Conservation (phyloP, 495 filamentous ascomycete species). For the Lepraria neglecta region DNA sequence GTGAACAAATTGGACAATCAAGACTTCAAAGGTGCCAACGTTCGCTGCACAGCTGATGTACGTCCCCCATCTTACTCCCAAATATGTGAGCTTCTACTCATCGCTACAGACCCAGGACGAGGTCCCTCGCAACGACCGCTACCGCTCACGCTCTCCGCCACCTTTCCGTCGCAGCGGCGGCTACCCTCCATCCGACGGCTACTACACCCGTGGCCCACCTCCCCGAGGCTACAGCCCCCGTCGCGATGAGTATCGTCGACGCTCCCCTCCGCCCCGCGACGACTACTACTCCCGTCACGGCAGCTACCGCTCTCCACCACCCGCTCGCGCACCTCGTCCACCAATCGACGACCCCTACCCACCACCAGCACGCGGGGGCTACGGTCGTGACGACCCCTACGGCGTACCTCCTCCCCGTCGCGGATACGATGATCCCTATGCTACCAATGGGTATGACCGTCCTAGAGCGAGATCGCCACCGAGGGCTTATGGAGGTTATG, state of each 20-base stretch:
- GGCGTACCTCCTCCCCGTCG: slow-evolving; percentile 39
- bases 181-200: slow-evolving; percentile 52
- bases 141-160: slow-evolving; percentile 70
- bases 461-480: slow-evolving; percentile 23
- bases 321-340: slow-evolving; percentile 50
- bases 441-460: slow-evolving; percentile 27
- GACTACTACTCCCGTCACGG: slow-evolving; percentile 78
- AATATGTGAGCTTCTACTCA: slow-evolving; percentile 41
- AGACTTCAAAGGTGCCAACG: slow-evolving; percentile 82
- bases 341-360: slow-evolving; percentile 67
- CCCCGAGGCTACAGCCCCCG: slow-evolving; percentile 68
- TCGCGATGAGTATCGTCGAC: slow-evolving; percentile 74
- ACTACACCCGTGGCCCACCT: slow-evolving; percentile 58
- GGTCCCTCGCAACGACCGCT: slow-evolving; percentile 54
- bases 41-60: slow-evolving; percentile 83
- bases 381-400: slow-evolving; percentile 26
- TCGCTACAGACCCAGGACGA: slow-evolving; percentile 58
- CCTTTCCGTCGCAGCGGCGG: slow-evolving; percentile 56
- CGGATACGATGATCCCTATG: slow-evolving; percentile 49
- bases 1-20: slow-evolving; percentile 86
- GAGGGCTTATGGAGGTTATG: slow-evolving; percentile 29
- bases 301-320: slow-evolving; percentile 63
- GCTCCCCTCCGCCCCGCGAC: slow-evolving; percentile 67
- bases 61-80: slow-evolving; percentile 29
- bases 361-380: slow-evolving; percentile 52